Percentiles rank a stretch among this genome's conserved stretches.
These are phyloP conservation scores for Aspergillus ochraceoroseus DNA, from an alignment of 2,329 filamentous ascomycete species.

Conservation along the genomic window DNA sequence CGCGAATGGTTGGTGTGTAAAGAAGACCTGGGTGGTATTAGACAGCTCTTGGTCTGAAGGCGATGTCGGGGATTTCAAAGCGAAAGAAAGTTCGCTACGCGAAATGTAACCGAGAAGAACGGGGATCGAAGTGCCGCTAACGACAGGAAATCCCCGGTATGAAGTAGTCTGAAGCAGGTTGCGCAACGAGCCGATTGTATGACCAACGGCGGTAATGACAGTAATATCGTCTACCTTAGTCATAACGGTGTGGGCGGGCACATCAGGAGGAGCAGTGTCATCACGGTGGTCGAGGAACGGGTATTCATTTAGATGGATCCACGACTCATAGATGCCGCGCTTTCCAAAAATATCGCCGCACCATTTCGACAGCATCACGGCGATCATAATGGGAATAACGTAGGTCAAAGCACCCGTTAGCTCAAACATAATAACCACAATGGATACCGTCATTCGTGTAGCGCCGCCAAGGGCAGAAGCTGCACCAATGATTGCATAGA, in stretches of 20 bases:
- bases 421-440: slow-evolving; percentile 99
- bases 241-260: slow-evolving; percentile 85
- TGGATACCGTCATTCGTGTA: slow-evolving; percentile 94
- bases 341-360: slow-evolving; percentile 92
- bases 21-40: slow-evolving; percentile 72
- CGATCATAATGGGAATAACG: slow-evolving; percentile 97
- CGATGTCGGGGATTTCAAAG: slow-evolving; percentile 60
- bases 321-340: slow-evolving; percentile 91
- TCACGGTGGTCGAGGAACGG: slow-evolving; percentile 92
- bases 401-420: slow-evolving; percentile 93
- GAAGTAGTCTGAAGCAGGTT: slow-evolving; percentile 67
- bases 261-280: slow-evolving; percentile 70
- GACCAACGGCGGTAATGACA: slow-evolving; percentile 77
- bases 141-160: slow-evolving; percentile 88
- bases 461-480: slow-evolving; percentile 91
- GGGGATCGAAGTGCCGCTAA: slow-evolving; percentile 70
- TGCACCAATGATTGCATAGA: slow-evolving; percentile 93
- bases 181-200: slow-evolving; percentile 73
- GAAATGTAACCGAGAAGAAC: slow-evolving; percentile 90
- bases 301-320: slow-evolving; percentile 95
- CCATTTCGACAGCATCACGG: slow-evolving; percentile 98
- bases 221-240: slow-evolving; percentile 86
- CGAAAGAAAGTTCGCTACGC: slow-evolving; percentile 80
- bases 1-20: slow-evolving; percentile 74
- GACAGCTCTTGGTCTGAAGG: slow-evolving; percentile 50